These are phyloP conservation scores for Epichloe sylvatica DNA, from an alignment of 2,329 filamentous ascomycete species.

Conservation along the genomic window DNA sequence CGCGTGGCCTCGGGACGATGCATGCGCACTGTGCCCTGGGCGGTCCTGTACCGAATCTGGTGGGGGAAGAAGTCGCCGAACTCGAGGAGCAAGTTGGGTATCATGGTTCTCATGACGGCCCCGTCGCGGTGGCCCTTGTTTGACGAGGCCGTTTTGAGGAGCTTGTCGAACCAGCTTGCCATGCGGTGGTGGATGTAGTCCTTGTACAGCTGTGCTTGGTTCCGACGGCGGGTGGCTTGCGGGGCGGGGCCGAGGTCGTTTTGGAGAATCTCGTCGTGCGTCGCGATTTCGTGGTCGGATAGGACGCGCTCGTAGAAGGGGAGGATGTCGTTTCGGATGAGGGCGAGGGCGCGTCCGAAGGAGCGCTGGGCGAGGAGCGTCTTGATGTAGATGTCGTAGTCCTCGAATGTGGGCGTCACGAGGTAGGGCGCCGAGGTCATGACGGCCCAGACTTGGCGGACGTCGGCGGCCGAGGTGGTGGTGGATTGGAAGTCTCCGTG, in stretches of 20 bases:
- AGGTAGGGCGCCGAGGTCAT: constrained; percentile 47
- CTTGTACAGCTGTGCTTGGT: constrained; percentile 16
- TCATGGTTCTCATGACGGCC: constrained; percentile 8
- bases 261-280: constrained; percentile 22
- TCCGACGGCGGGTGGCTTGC: constrained; percentile 13
- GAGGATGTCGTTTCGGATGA: constrained; percentile 27
- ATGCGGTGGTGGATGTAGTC: constrained; percentile 21
- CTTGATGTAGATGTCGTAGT: constrained; percentile 35
- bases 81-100: constrained; percentile 21
- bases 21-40: constrained; percentile 18
- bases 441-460: constrained; percentile 40
- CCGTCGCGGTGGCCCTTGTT: constrained; percentile 11
- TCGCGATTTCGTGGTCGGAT: constrained; percentile 13
- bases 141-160: constrained; percentile 15
- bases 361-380: constrained; percentile 19
- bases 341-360: constrained; percentile 19
- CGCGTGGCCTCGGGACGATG: constrained; percentile 9
- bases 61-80: constrained; percentile 20
- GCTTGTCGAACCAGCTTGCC: constrained; percentile 12
- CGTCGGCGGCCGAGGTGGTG: constrained; percentile 25
- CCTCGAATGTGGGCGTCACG: constrained; percentile 40
- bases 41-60: constrained; percentile 19
- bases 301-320: constrained; percentile 21
- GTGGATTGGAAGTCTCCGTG: constrained; percentile 16
- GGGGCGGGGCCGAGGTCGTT: constrained; percentile 10